Evolutionary conservation across 805 yeast genomes (phyloP).

Genomic region (Metschnikowia peoriensis): DNA sequence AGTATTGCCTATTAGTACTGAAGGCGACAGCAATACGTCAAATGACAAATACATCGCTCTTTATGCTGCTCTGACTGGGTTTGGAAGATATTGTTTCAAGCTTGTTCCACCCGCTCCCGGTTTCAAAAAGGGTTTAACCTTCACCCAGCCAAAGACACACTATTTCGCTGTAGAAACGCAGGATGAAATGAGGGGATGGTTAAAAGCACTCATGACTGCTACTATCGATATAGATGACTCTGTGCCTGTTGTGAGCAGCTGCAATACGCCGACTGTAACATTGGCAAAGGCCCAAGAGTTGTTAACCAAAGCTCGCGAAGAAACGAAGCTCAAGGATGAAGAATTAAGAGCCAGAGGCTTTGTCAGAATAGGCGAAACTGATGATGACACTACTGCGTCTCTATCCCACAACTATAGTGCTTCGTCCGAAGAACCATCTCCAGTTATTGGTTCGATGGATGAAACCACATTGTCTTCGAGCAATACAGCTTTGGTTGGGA

Average conservation of each 20-base stretch:
- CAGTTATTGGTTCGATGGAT: constrained; percentile 29
- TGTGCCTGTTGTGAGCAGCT: constrained; percentile 88
- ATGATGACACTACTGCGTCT: constrained; percentile 11
- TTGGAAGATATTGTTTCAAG: constrained; percentile 91
- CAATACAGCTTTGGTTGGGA: constrained; percentile 12
- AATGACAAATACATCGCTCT: constrained; percentile 84
- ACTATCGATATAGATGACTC: constrained; percentile 94
- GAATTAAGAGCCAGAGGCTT: constrained; percentile 45
- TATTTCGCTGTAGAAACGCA: constrained; percentile 91
- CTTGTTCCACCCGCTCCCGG: constrained; percentile 98
- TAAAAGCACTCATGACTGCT: constrained; percentile 90
- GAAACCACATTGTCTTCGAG: constrained; percentile 32
- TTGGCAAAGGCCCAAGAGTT: constrained; percentile 83
- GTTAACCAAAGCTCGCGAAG: constrained; percentile 78
- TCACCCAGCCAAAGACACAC: constrained; percentile 94
- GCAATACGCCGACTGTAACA: constrained; percentile 93
- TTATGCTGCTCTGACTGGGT: constrained; percentile 90
- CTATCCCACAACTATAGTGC: constrained; percentile 13
- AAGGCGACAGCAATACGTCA: constrained; percentile 41
- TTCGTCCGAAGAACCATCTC: constrained; percentile 27
- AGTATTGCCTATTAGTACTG: constrained; percentile 64
- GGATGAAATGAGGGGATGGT: constrained; percentile 94
- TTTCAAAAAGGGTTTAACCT: constrained; percentile 87
- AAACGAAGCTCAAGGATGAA: constrained; percentile 55
- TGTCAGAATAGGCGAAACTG: constrained; percentile 23